A percentile compares a stretch with the other conserved stretches of the same genome.
These are phyloP conservation scores for Dioszegia crocea DNA, from an alignment of 768 basidiomycete species.

Conservation along the genomic window DNA sequence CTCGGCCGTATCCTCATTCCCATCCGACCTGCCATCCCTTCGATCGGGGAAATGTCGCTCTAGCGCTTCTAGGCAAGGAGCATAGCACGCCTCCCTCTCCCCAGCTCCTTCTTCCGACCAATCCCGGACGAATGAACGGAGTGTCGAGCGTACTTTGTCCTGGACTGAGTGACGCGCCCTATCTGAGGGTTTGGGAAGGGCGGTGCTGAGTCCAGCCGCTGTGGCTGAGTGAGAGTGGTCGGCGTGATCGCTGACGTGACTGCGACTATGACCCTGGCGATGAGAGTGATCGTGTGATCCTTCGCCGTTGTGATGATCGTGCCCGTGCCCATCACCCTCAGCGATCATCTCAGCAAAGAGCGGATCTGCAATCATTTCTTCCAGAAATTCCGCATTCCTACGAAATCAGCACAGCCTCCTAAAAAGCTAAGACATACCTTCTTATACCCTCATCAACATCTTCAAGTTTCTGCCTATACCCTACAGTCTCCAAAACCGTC, in stretches of 20 bases:
- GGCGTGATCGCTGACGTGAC: constrained; percentile 26
- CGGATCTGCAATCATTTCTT: constrained; percentile 68
- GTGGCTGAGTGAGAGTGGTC: neutral
- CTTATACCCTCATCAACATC: constrained; percentile 73
- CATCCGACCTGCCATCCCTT: too few relatives aligned
- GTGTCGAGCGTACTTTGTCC: constrained; percentile 85
- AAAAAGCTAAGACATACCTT: constrained; percentile 13
- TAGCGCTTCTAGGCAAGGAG: constrained; percentile 74
- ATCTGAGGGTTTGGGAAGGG: neutral
- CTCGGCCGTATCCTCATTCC: too few relatives aligned
- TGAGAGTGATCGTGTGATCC: constrained; percentile 5
- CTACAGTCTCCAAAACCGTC: constrained; percentile 62
- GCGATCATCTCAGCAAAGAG: constrained; percentile 57
- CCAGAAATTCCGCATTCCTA: constrained; percentile 72
- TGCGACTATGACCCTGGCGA: constrained; percentile 21
- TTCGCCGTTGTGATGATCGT: neutral
- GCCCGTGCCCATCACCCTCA: constrained; percentile 42
- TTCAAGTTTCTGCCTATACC: constrained; percentile 73
- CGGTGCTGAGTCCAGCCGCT: neutral
- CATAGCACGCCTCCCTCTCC: constrained; percentile 76
- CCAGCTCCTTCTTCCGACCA: constrained; percentile 80
- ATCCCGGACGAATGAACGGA: constrained; percentile 89
- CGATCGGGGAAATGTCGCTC: constrained; percentile 56
- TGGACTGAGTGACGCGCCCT: constrained; percentile 47
- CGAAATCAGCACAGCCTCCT: neutral